These are phyloP conservation scores for Trichoderma gamsii DNA, from an alignment of 495 filamentous ascomycete species.

Conservation along the genomic window DNA sequence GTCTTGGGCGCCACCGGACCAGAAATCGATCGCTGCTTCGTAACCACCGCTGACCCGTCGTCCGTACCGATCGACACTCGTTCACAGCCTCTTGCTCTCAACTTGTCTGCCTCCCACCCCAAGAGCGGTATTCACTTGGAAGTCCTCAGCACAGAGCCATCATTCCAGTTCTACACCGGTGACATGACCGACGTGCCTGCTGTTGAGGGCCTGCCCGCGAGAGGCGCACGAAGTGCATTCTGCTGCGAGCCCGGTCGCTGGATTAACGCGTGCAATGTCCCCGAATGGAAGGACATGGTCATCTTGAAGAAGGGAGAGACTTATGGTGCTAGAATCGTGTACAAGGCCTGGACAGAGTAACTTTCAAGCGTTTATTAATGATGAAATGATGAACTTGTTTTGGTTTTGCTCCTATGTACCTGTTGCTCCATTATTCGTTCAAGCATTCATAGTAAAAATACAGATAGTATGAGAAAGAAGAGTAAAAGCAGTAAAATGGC, in stretches of 20 bases:
- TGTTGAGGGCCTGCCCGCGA: constrained; percentile 56
- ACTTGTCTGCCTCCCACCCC: constrained; percentile 65
- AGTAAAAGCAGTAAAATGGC: neutral
- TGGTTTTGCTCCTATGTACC: neutral
- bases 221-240: constrained; percentile 65
- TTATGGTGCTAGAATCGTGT: constrained; percentile 73
- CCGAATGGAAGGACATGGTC: constrained; percentile 71
- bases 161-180: constrained; percentile 95
- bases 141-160: constrained; percentile 82
- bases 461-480: neutral
- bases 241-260: constrained; percentile 88
- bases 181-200: constrained; percentile 73
- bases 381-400: neutral
- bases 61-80: constrained; percentile 73
- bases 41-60: constrained; percentile 57
- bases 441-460: neutral
- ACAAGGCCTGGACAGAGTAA: constrained; percentile 68
- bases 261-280: constrained; percentile 78
- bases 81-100: constrained; percentile 50
- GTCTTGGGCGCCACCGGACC: constrained; percentile 59
- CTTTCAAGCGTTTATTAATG: neutral
- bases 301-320: constrained; percentile 70
- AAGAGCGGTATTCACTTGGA: constrained; percentile 70
- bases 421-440: neutral
- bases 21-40: constrained; percentile 85